Conservation (phyloP, 2,329 filamentous ascomycete genomes). For the Neurospora sp. region DNA sequence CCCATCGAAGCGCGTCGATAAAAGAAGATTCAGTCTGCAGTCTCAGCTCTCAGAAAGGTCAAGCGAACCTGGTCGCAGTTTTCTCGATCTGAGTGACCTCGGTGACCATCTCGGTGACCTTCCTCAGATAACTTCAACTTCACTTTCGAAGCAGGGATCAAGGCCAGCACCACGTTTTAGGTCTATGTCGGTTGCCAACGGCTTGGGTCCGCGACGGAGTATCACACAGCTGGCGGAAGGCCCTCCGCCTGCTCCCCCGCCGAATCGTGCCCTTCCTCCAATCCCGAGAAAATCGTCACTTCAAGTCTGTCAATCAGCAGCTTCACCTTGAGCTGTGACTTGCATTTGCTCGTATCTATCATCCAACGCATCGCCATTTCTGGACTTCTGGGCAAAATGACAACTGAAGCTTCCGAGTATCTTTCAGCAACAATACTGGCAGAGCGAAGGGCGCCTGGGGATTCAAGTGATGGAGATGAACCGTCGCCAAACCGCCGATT, state of each 20-base stretch:
- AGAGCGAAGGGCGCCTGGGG: neutral
- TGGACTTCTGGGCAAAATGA: neutral
- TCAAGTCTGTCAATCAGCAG: neutral
- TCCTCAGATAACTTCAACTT: conserved; percentile 5
- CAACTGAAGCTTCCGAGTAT: neutral
- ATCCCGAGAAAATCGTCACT: conserved; percentile 28
- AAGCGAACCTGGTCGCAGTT: neutral
- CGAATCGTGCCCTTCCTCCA: conserved; percentile 44
- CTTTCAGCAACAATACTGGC: neutral
- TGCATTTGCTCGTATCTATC: neutral
- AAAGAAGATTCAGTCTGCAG: conserved; percentile 17
- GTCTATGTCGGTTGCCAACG: conserved; percentile 13
- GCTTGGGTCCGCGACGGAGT: conserved; percentile 30
- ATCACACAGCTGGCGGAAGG: conserved; percentile 41
- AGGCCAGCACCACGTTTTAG: conserved; percentile 18
- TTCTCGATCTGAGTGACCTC: neutral
- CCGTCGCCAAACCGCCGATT: neutral
- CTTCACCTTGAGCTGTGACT: neutral
- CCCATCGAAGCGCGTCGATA: conserved; percentile 13
- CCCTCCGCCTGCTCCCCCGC: conserved; percentile 44
- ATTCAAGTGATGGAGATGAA: neutral
- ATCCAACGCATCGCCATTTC: neutral
- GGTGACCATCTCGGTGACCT: conserved; percentile 6
- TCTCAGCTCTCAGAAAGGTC: conserved; percentile 9
- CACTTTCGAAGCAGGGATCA: conserved; percentile 12